These are phyloP conservation scores for Venturia asperata DNA, from an alignment of 2,329 filamentous ascomycete species.

Conservation along the genomic window DNA sequence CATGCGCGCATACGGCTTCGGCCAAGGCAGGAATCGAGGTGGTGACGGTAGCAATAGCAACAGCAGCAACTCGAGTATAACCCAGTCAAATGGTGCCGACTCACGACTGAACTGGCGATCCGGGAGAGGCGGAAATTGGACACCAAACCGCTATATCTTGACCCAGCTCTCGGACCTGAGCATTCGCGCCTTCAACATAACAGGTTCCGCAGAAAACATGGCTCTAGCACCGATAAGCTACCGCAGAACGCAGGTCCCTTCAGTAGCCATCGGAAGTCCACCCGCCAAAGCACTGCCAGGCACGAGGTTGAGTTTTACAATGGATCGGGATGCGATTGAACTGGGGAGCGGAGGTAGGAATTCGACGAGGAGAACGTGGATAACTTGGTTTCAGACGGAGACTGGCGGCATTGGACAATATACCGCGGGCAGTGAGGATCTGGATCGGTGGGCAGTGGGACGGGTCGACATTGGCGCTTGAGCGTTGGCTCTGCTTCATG, in stretches of 20 bases:
- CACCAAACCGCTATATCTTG: conserved; percentile 7
- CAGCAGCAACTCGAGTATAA: background rate
- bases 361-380: conserved; percentile 13
- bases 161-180: conserved; percentile 5
- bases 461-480: background rate
- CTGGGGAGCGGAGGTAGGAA: conserved; percentile 2
- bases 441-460: conserved; percentile 2
- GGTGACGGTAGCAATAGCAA: background rate
- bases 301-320: background rate
- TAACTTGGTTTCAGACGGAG: conserved; percentile 14
- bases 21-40: background rate
- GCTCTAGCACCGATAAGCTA: background rate
- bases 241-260: background rate
- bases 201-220: conserved; percentile 5
- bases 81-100: background rate
- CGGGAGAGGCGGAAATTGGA: background rate
- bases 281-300: conserved; percentile 1
- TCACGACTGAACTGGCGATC: background rate
- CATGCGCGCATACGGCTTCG: conserved; percentile 13
- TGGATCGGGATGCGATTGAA: conserved; percentile 6
- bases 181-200: conserved; percentile 13
- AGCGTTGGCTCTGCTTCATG: background rate
- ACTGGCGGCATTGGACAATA: background rate
- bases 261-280: background rate
- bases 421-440: background rate